These are phyloP conservation scores for Metschnikowia lochheadii DNA, from an alignment of 805 yeast genomes.

Conservation along the genomic window DNA sequence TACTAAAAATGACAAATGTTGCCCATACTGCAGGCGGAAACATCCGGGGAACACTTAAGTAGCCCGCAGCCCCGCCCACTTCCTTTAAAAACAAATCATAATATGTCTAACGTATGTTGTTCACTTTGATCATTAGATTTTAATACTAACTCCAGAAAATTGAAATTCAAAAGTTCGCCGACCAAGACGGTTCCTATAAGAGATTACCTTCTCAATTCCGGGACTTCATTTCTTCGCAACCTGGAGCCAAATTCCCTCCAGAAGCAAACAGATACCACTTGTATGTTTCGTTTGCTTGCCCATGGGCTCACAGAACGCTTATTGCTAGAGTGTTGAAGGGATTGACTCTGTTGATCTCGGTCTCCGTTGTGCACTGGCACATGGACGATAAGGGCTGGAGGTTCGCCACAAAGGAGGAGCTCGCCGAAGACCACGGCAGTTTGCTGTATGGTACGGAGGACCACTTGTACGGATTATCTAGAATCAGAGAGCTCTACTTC, in stretches of 20 bases:
- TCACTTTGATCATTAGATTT: background rate
- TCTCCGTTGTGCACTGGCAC: conserved; percentile 87
- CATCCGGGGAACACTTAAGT: background rate
- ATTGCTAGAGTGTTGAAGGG: conserved; percentile 76
- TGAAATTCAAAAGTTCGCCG: conserved; percentile 48
- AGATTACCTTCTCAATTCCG: conserved; percentile 58
- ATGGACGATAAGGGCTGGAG: conserved; percentile 90
- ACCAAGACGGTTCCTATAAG: conserved; percentile 51
- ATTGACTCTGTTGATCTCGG: conserved; percentile 48
- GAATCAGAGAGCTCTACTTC: conserved; percentile 69
- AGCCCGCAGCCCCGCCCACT: background rate
- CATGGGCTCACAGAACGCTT: conserved; percentile 91
- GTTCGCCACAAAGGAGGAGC: conserved; percentile 52
- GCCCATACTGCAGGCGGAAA: background rate
- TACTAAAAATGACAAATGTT: conserved; percentile 2
- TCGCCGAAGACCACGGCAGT: conserved; percentile 47
- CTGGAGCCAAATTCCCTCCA: conserved; percentile 64
- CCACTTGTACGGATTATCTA: conserved; percentile 50
- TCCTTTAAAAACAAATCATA: background rate
- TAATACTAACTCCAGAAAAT: conserved; percentile 21
- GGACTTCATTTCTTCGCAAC: conserved; percentile 52
- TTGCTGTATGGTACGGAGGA: conserved; percentile 36
- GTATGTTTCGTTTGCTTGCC: conserved; percentile 86
- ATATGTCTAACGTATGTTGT: conserved; percentile 4
- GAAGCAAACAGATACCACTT: conserved; percentile 81